Base-by-base conservation (phyloP, 495 filamentous ascomycete genomes). In the Neurospora sp. region DNA sequence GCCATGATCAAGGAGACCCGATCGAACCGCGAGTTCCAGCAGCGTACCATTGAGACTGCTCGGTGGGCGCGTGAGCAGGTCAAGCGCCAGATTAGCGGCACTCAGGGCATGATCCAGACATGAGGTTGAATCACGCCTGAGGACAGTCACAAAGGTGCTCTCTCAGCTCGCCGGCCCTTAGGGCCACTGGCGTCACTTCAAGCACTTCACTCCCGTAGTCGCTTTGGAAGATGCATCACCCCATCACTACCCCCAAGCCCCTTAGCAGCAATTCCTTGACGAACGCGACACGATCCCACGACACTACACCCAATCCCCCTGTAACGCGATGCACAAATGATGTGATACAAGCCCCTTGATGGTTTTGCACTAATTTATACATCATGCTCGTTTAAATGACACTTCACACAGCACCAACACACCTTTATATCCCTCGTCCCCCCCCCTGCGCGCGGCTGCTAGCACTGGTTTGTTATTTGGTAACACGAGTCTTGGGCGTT, bases 11-110 rank as follows among this genome's bases (percentile, higher is more conserved):
- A 93, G 82, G 94, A 98, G 78, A 93, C 92, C 20, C 90, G 93
- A 72, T 84, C 88, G 39, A 98, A 95, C 86, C 90, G 91, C 40
- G 93, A 97, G 8, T 97, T 92, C 84, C 85, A 88, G 77, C 54
- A 85, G 20, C 92, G 94, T 70, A 98, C 96, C 7, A 90, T 93
- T 74, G 94, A 98, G 39, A 98, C 95, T 23, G 96, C 96, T 77
- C 91, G 96, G 70, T 99, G 96, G 96, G 94, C 96, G 73, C 91
- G 96, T 44, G 96, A 98, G 85, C 94, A 97, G 79, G 94, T 98
- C 79, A 97, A 97, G 87, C 90, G 93, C 75, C 96, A 99, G 81
- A 88, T 92, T 71, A 86, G 86, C 39, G 87, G 87, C 73, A 78
- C 81, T 35, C 78, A 84, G 73, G 79, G 77, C 42, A 86, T 87